These are phyloP conservation scores for Echinochloa phyllopogon DNA, from an alignment of 176 grass and related monocot species.

Conservation along the genomic window DNA sequence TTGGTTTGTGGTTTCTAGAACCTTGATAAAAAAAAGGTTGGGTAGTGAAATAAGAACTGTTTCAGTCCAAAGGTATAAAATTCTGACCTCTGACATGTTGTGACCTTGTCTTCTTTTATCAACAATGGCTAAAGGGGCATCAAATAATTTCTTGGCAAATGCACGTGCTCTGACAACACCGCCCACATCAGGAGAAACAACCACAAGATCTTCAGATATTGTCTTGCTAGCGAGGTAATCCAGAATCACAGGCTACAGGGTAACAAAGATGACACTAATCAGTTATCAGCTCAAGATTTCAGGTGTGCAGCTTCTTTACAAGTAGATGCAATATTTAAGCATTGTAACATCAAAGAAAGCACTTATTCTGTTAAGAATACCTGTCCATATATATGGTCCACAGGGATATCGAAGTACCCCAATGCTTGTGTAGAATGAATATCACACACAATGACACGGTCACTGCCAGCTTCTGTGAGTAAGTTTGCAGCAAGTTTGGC, in stretches of 20 bases:
- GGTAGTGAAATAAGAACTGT: neutral
- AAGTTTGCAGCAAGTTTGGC: conserved; percentile 95
- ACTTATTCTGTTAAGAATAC: conserved; percentile 34
- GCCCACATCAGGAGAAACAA: conserved; percentile 97
- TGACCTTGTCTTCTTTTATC: conserved; percentile 99
- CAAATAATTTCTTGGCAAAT: conserved; percentile 92
- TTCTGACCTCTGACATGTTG: conserved; percentile 80
- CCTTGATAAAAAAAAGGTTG: neutral
- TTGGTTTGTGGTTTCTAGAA: neutral
- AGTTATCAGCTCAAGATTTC: neutral
- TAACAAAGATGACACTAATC: neutral
- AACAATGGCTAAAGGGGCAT: conserved; percentile 90
- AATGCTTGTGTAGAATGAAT: conserved; percentile 97
- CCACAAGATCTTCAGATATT: conserved; percentile 88
- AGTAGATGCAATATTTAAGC: neutral
- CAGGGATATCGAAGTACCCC: conserved; percentile 98
- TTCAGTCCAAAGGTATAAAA: neutral
- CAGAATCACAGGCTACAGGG: conserved; percentile 89
- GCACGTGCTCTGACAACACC: conserved; percentile 87
- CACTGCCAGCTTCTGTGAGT: conserved; percentile 92
- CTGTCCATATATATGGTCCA: conserved; percentile 95
- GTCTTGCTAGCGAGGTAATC: conserved; percentile 95
- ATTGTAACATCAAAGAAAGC: neutral
- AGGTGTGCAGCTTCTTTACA: neutral
- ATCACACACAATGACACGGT: conserved; percentile 92